phyloP scores from a whole-genome alignment of 192 early-diverging fungal species.

The Coemansia aciculifera region DNA sequence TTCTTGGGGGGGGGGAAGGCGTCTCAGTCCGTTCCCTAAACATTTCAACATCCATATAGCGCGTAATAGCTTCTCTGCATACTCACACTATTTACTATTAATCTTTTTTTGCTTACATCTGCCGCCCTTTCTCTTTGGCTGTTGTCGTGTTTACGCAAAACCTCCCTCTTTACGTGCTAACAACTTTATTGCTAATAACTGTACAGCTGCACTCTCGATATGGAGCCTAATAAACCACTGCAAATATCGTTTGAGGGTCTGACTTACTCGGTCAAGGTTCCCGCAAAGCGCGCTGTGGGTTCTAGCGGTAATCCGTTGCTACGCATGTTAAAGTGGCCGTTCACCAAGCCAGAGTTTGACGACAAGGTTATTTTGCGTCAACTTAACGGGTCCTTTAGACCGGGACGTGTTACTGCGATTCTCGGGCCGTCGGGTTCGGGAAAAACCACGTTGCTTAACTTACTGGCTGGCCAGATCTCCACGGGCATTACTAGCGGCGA shows the following conservation, averaged over 20 bases:
- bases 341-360: conserved; percentile 12
- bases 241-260: conserved; percentile 45
- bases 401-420: conserved; percentile 62
- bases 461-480: conserved; percentile 60
- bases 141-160: background rate
- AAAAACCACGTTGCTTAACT: conserved; percentile 66
- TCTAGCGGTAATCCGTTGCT: background rate
- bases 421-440: conserved; percentile 67
- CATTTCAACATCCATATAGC: background rate
- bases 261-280: conserved; percentile 44
- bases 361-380: conserved; percentile 42
- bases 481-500: conserved; percentile 53
- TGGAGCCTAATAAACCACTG: conserved; percentile 26
- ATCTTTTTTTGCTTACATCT: background rate
- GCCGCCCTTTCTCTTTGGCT: background rate
- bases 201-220: background rate
- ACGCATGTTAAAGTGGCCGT: background rate
- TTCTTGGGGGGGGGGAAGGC: background rate
- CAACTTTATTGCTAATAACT: background rate
- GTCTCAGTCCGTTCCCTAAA: background rate
- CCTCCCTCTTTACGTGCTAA: background rate
- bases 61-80: background rate
- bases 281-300: background rate
- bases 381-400: conserved; percentile 48
- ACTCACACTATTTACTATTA: background rate